Conservation (phyloP, 352 stramenopile genomes). For the Phytopythium sindhum region DNA sequence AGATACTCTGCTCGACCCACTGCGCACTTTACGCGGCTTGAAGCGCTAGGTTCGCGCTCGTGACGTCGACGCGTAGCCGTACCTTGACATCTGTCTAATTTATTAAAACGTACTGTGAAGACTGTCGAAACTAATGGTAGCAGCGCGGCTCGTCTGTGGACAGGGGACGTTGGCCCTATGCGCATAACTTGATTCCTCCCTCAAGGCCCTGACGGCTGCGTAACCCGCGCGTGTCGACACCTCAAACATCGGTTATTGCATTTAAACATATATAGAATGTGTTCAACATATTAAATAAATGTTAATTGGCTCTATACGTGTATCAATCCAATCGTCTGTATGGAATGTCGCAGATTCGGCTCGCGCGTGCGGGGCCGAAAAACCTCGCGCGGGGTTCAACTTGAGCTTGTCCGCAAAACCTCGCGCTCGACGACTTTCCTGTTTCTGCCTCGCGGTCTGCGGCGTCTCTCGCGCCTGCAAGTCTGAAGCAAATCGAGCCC, state of each 20-base stretch:
- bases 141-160: not conserved
- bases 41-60: too few species aligned
- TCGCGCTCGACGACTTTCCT: not conserved
- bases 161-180: not conserved
- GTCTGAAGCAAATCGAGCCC: slow-evolving; percentile 8
- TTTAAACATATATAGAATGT: not conserved
- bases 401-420: not conserved
- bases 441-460: not conserved
- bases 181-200: slow-evolving; percentile 4
- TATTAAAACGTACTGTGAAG: too few species aligned
- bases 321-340: not conserved
- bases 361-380: not conserved
- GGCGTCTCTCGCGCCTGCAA: slow-evolving; percentile 10
- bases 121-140: not conserved
- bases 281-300: not conserved
- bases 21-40: too few species aligned
- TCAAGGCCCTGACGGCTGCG: not conserved
- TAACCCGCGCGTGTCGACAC: not conserved
- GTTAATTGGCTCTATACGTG: not conserved
- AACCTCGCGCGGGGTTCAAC: slow-evolving; percentile 5
- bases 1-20: too few species aligned
- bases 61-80: too few species aligned
- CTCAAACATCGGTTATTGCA: not conserved
- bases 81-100: too few species aligned
- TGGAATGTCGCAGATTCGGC: too few species aligned